Base-by-base conservation (phyloP, 2,329 filamentous ascomycete genomes). In the Rosellinia necatrix region DNA sequence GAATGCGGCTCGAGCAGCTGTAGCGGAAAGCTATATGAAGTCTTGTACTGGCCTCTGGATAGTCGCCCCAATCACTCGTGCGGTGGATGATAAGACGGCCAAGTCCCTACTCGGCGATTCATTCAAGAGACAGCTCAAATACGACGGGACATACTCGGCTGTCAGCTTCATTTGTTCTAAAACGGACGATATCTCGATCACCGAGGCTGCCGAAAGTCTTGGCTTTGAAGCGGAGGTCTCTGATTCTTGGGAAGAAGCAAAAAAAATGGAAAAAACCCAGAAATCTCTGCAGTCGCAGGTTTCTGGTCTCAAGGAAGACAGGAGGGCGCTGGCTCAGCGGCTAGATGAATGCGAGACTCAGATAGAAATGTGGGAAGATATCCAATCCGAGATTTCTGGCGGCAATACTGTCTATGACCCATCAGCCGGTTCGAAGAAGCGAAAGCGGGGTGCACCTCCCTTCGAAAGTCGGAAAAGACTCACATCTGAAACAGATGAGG, bases 1-100 rank as follows among this genome's bases (percentile, higher is more conserved):
- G 0, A 85, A 84, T 65, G 76, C 79, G 17, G 82, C 82, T 53
- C 77, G 82, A 60, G 78, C 77, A 43, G 78, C 78, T n/a, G 80
- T 84, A 29, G 80, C 81, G 2, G 74, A 78, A 43, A 71, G 73
- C 0, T 85, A 85, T 60, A 78, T 84, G 73, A 82, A 84, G 62
- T 76, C 80, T 59, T 85, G 81, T 59, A 81, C 79, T 0, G 78
- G 79, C 0, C 67, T 86, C 0, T 87, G 81, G 81, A 82, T 86
- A 56, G 79, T 85, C n/a, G 81, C 83, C 1, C 82, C 82, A 0
- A 85, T 86, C 54, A 84, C 75, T 49, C 76, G 83, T 22, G 83
- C 83, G 6, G 82, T 86, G 1, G 80, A 86, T 61, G 82, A 86
- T 59, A 85, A 85, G 63, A 78, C 81, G 9, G 83, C 84, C 0